These are phyloP conservation scores for Lanmaoa pseudosensibilis DNA, from an alignment of 768 basidiomycete genomes.

Conservation along the genomic window DNA sequence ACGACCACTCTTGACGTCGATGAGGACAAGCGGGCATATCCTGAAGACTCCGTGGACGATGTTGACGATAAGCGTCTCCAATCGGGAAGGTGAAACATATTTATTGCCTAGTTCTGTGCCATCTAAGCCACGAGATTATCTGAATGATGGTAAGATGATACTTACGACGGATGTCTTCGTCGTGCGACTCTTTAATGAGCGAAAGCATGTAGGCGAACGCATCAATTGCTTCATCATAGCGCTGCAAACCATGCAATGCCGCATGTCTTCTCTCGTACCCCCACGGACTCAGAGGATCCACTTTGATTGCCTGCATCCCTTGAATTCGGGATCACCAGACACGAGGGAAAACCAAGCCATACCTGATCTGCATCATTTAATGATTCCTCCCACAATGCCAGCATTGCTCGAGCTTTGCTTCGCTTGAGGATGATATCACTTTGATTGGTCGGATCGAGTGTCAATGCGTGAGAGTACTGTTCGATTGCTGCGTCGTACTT, in stretches of 20 bases:
- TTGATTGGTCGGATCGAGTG: background rate
- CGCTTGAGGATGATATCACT: constrained; percentile 1
- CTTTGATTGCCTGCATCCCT: too few species aligned
- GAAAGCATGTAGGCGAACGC: too few species aligned
- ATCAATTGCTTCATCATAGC: too few species aligned
- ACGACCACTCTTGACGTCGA: background rate
- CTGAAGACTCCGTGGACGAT: background rate
- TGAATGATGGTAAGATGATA: too few species aligned
- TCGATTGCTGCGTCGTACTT: background rate
- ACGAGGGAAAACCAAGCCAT: background rate
- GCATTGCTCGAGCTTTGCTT: background rate
- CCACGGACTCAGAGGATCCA: too few species aligned
- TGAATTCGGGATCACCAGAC: too few species aligned
- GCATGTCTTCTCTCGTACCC: too few species aligned
- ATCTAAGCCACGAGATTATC: too few species aligned
- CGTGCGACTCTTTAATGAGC: too few species aligned
- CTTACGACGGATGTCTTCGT: too few species aligned
- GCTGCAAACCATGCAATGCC: too few species aligned
- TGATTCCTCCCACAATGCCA: background rate
- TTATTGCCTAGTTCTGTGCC: background rate
- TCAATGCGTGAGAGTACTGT: background rate
- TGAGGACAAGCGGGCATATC: background rate
- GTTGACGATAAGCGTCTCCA: background rate
- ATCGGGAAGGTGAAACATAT: background rate
- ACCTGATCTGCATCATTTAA: constrained; percentile 10